A percentile compares a stretch with the other conserved stretches of the same genome.
These are phyloP conservation scores for Rhodotorula kratochvilovae DNA, from an alignment of 768 basidiomycete genomes.

Conservation along the genomic window DNA sequence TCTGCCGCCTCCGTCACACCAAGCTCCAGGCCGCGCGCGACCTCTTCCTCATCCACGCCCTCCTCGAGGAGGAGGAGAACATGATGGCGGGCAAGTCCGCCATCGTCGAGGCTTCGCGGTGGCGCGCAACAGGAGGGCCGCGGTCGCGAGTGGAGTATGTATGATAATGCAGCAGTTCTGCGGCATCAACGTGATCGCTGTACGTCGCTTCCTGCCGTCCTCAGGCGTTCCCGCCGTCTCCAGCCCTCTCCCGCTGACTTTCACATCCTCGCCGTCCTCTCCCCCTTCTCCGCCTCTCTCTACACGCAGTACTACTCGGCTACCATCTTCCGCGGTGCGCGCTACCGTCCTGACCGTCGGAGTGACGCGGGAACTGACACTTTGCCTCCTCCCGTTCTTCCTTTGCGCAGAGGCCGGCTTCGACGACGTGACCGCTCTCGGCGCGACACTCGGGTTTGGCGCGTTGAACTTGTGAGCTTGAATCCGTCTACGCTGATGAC, in stretches of 20 bases:
- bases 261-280: constrained; percentile 7
- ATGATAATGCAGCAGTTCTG: constrained; percentile 57
- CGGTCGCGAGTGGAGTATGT: constrained; percentile 55
- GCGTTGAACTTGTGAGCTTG: not conserved
- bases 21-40: constrained; percentile 52
- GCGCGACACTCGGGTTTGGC: constrained; percentile 38
- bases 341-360: not conserved
- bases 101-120: constrained; percentile 48
- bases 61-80: constrained; percentile 48
- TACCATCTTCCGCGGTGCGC: constrained; percentile 8
- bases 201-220: constrained; percentile 54
- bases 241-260: no score
- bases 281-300: no score
- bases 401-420: constrained; percentile 40
- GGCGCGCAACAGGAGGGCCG: constrained; percentile 56
- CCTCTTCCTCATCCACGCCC: constrained; percentile 49
- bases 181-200: constrained; percentile 58
- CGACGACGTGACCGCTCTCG: constrained; percentile 41
- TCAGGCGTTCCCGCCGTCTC: no score
- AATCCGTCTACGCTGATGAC: not conserved
- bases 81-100: constrained; percentile 46
- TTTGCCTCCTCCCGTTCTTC: not conserved
- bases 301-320: constrained; percentile 12
- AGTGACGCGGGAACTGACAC: not conserved
- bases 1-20: constrained; percentile 47